Percentiles rank a stretch among this genome's conserved stretches.
Evolutionary conservation across 352 stramenopile species (phyloP).

Genomic region (Blastocystis sp.): DNA sequence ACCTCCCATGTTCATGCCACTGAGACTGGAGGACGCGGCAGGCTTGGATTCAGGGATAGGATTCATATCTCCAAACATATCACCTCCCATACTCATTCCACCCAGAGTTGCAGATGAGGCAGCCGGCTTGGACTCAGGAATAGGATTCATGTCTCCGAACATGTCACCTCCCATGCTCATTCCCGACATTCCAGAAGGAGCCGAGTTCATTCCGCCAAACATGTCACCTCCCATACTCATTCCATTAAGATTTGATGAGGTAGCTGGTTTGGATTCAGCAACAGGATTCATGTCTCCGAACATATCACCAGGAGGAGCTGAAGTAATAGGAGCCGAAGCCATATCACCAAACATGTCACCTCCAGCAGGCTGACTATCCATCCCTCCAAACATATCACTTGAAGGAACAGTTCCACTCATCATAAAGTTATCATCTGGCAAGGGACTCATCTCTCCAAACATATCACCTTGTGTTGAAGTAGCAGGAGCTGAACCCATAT

Average conservation of each 20-base stretch:
- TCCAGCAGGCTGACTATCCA: background rate
- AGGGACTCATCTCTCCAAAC: constrained; percentile 1
- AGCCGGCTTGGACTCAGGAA: too few species aligned
- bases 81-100: background rate
- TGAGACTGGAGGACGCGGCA: background rate
- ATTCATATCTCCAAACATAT: constrained; percentile 62
- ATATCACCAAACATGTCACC: constrained; percentile 58
- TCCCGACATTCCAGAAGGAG: constrained; percentile 3
- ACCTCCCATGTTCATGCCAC: constrained; percentile 1
- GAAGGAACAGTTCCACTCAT: background rate
- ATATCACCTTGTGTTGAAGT: background rate
- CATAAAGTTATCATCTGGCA: background rate
- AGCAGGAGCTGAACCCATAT: background rate
- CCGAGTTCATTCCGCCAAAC: constrained; percentile 37
- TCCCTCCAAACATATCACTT: constrained; percentile 59
- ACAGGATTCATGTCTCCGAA: constrained; percentile 55
- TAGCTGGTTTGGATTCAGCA: background rate
- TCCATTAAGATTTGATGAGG: background rate
- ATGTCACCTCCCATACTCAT: constrained; percentile 54
- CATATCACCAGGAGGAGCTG: constrained; percentile 40
- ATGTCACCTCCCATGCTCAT: constrained; percentile 22
- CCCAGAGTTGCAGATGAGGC: too few species aligned
- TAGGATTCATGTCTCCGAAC: constrained; percentile 26
- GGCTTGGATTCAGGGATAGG: background rate
- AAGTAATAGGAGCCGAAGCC: background rate